These are phyloP conservation scores for Fusarium caatingaense DNA, from an alignment of 2,329 filamentous ascomycete genomes.

Conservation along the genomic window DNA sequence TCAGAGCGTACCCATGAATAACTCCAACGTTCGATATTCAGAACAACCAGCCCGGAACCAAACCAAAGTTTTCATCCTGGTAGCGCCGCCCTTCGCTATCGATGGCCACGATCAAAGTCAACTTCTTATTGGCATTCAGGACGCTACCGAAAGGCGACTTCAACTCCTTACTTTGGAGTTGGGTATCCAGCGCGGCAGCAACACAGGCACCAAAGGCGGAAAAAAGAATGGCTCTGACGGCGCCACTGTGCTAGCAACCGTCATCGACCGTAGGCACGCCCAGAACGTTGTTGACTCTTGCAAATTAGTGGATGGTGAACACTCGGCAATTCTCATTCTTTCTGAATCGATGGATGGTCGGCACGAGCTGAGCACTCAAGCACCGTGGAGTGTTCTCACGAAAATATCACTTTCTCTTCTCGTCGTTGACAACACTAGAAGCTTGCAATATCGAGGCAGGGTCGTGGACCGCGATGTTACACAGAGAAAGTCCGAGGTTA, in stretches of 20 bases:
- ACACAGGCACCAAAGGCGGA: conserved; percentile 40
- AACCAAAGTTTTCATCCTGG: conserved; percentile 75
- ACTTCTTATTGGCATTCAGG: conserved; percentile 76
- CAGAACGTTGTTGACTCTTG: conserved; percentile 79
- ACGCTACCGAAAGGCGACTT: conserved; percentile 73
- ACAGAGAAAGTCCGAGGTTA: conserved; percentile 58
- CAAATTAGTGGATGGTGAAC: conserved; percentile 73
- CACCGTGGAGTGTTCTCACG: conserved; percentile 79
- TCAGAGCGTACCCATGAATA: conserved; percentile 72
- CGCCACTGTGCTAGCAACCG: conserved; percentile 46
- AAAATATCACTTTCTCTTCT: conserved; percentile 73
- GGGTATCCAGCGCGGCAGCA: conserved; percentile 55
- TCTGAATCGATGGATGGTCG: conserved; percentile 72
- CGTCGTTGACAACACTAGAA: conserved; percentile 68
- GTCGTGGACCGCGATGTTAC: conserved; percentile 64
- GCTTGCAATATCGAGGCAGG: conserved; percentile 66
- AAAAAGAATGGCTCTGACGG: conserved; percentile 37
- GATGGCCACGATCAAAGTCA: conserved; percentile 66
- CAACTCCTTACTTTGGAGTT: conserved; percentile 73
- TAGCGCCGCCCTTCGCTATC: conserved; percentile 66
- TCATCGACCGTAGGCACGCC: conserved; percentile 66
- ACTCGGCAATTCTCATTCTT: conserved; percentile 76
- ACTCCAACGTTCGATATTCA: conserved; percentile 70
- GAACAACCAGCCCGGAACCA: conserved; percentile 64
- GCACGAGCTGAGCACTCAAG: conserved; percentile 76